Evolutionary conservation across 176 grass and related monocot genomes (phyloP).

Genomic region (Hyparrhenia diplandra): DNA sequence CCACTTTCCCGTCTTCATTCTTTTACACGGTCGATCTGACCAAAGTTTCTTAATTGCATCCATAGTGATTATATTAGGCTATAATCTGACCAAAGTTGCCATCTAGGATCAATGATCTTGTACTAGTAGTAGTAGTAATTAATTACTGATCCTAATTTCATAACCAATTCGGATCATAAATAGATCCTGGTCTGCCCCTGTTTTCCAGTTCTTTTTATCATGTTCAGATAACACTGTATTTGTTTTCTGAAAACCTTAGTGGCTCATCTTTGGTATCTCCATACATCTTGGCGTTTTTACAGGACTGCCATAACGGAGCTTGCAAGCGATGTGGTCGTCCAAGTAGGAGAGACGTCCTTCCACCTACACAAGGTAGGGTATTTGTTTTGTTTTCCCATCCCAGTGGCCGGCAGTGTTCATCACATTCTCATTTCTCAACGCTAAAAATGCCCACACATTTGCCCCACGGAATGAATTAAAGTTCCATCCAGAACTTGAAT

Average conservation of each 20-base stretch:
- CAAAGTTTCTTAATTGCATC: background rate
- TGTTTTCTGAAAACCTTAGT: background rate
- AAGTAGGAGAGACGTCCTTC: constrained; percentile 55
- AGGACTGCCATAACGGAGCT: constrained; percentile 69
- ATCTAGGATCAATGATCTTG: background rate
- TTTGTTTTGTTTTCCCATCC: background rate
- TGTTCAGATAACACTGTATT: background rate
- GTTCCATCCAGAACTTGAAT: background rate
- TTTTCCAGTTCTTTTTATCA: background rate
- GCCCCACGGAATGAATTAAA: background rate
- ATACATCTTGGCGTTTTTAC: background rate
- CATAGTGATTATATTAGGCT: background rate
- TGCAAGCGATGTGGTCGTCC: constrained; percentile 53
- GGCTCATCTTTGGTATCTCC: background rate
- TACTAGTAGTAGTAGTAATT: background rate
- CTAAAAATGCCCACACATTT: background rate
- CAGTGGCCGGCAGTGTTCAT: background rate
- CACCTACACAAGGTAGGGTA: constrained; percentile 72
- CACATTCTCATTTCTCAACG: background rate
- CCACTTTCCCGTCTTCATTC: background rate
- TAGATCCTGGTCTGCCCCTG: background rate
- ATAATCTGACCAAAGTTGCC: background rate
- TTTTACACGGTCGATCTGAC: background rate
- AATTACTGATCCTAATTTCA: background rate
- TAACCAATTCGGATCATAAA: background rate